Conservation (phyloP, 768 basidiomycete species). For the Rhodotorula paludigena region DNA sequence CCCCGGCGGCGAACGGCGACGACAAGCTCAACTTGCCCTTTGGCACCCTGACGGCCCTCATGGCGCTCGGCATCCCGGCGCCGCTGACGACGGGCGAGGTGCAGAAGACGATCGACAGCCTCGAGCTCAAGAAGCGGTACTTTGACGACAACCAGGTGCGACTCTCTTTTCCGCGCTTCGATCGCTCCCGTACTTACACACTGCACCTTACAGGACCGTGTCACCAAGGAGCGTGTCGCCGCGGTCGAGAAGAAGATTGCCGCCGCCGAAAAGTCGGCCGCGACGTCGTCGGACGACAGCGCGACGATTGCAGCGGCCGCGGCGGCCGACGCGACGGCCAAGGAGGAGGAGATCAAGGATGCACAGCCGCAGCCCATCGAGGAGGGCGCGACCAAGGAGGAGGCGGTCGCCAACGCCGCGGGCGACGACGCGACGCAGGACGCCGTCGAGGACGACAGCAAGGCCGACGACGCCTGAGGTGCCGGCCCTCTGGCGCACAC, state of each 20-base stretch:
- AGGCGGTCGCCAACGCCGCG: constrained; percentile 12
- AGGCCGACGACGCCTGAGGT: not conserved
- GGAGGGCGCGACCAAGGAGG: constrained; percentile 9
- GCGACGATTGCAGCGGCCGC: constrained; percentile 15
- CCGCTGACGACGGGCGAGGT: constrained; percentile 72
- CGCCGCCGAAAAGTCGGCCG: constrained; percentile 57
- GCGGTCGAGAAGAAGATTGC: constrained; percentile 60
- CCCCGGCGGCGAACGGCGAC: constrained; percentile 16
- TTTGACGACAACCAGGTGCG: constrained; percentile 84
- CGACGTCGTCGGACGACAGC: not conserved
- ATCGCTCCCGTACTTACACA: not conserved
- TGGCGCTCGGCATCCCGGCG: constrained; percentile 81
- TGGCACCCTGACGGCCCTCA: constrained; percentile 77
- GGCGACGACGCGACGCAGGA: not conserved
- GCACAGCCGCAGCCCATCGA: constrained; percentile 19
- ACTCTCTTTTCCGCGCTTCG: not conserved
- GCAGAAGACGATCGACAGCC: constrained; percentile 75
- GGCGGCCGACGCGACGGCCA: constrained; percentile 2
- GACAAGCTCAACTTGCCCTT: constrained; percentile 69
- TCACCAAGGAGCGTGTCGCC: constrained; percentile 40
- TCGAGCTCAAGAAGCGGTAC: constrained; percentile 92
- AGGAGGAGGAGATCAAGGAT: constrained; percentile 15
- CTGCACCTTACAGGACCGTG: constrained; percentile 33
- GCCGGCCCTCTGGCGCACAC: not conserved
- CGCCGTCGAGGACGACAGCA: not conserved